Conservation (phyloP, 139 green algal species). For the Trebouxia sp. region DNA sequence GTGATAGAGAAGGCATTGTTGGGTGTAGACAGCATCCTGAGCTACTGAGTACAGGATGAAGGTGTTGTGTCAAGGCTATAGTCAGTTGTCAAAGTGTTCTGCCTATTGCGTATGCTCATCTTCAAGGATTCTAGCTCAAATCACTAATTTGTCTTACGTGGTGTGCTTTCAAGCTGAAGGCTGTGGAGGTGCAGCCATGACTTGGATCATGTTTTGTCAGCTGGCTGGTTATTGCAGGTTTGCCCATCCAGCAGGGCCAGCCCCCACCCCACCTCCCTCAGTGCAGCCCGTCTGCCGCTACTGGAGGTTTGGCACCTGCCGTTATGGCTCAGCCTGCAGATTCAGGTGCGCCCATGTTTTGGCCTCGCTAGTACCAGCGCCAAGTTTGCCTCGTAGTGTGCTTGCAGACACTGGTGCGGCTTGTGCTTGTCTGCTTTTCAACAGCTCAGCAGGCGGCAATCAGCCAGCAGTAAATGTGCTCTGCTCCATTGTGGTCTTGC, state of each 20-base stretch:
- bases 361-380: neutral
- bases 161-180: too few relatives aligned
- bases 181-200: too few relatives aligned
- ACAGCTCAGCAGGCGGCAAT: neutral
- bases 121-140: too few relatives aligned
- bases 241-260: slow-evolving; percentile 19
- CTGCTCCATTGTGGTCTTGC: neutral
- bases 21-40: too few relatives aligned
- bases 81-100: too few relatives aligned
- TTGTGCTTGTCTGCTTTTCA: neutral
- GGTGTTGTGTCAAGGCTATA: too few relatives aligned
- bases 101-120: too few relatives aligned
- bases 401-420: neutral
- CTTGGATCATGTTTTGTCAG: neutral
- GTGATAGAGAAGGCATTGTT: too few relatives aligned
- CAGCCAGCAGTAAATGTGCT: neutral
- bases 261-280: slow-evolving; percentile 2
- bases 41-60: too few relatives aligned
- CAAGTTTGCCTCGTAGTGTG: too few relatives aligned
- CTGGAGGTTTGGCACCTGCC: slow-evolving; percentile 28
- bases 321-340: slow-evolving; percentile 17
- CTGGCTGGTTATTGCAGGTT: neutral
- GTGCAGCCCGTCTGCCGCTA: slow-evolving; percentile 25
- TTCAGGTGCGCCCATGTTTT: slow-evolving; percentile 10
- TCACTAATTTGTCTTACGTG: too few relatives aligned